Percentiles rank a stretch among this genome's conserved stretches.
These are phyloP conservation scores for Taxawa tesnikishii DNA, from an alignment of 2,329 filamentous ascomycete genomes.

Conservation along the genomic window DNA sequence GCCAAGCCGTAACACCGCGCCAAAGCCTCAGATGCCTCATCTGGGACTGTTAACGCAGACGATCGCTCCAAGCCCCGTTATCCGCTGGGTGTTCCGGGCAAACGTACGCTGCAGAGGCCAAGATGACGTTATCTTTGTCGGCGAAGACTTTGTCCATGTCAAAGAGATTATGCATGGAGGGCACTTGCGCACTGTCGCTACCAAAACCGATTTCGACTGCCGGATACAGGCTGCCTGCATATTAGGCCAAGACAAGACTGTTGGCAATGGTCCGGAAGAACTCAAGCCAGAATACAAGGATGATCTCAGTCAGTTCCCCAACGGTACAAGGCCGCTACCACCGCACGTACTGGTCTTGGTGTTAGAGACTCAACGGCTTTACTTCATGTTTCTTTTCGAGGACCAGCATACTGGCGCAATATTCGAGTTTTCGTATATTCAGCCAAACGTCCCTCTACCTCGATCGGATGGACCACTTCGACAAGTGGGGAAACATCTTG, in stretches of 20 bases:
- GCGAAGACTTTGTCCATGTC: slow-evolving; percentile 70
- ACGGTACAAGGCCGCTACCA: slow-evolving; percentile 33
- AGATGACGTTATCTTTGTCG: slow-evolving; percentile 80
- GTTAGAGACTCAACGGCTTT: slow-evolving; percentile 57
- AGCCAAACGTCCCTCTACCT: slow-evolving; percentile 48
- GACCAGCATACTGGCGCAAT: slow-evolving; percentile 32
- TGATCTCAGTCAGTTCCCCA: slow-evolving; percentile 4
- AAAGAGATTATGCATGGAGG: slow-evolving; percentile 51
- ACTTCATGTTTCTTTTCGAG: slow-evolving; percentile 61
- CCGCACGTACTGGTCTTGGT: slow-evolving; percentile 73
- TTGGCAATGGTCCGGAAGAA: slow-evolving; percentile 23
- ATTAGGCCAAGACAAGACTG: slow-evolving; percentile 42
- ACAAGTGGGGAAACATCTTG: slow-evolving; percentile 53
- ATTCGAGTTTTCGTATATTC: slow-evolving; percentile 38
- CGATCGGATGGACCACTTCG: slow-evolving; percentile 39
- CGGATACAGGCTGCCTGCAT: slow-evolving; percentile 69
- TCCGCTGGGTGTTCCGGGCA: slow-evolving; percentile 69
- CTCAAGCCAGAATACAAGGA: slow-evolving; percentile 15
- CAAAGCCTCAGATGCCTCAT: not conserved
- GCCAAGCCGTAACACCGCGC: not conserved
- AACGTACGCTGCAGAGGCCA: slow-evolving; percentile 55
- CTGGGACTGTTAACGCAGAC: slow-evolving; percentile 71
- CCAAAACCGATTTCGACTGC: slow-evolving; percentile 65
- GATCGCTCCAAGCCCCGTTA: slow-evolving; percentile 60
- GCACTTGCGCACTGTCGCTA: slow-evolving; percentile 62